A percentile compares a stretch with the other conserved stretches of the same genome.
phyloP scores from a whole-genome alignment of 75 land plant species.

The Sequoia sempervirens region DNA sequence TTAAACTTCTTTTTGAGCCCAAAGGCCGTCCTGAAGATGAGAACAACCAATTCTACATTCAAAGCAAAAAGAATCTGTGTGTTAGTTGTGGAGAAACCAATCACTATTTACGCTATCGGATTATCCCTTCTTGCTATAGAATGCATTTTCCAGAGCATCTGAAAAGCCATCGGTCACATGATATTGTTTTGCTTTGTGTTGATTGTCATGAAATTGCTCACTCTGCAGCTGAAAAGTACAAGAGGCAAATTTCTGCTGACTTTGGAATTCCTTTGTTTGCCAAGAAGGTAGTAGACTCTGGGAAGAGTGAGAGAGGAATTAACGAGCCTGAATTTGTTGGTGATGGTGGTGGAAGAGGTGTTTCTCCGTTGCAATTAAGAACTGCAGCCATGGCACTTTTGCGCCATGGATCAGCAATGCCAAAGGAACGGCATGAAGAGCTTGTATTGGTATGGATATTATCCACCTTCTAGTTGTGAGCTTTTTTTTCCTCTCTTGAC shows the following conservation, averaged over 20 bases:
- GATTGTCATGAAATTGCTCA: too few species aligned
- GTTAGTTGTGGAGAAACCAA: too few species aligned
- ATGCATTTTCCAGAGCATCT: too few species aligned
- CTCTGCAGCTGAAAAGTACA: too few species aligned
- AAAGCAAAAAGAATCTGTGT: too few species aligned
- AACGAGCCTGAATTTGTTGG: conserved; percentile 32
- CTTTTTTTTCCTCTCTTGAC: neutral
- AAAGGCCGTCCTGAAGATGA: too few species aligned
- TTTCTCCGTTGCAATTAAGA: conserved; percentile 85
- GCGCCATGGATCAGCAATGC: conserved; percentile 83
- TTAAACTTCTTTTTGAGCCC: too few species aligned
- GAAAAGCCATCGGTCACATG: too few species aligned
- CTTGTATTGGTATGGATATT: conserved; percentile 48
- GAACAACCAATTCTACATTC: too few species aligned
- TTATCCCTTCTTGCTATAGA: too few species aligned
- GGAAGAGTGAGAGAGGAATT: conserved; percentile 8
- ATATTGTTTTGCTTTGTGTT: too few species aligned
- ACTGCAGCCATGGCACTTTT: conserved; percentile 93
- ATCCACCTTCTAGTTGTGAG: conserved; percentile 4
- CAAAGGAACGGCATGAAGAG: conserved; percentile 71
- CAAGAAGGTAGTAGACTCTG: conserved; percentile 54
- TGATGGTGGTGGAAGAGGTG: conserved; percentile 46
- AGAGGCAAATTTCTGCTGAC: conserved; percentile 57
- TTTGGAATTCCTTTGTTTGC: conserved; percentile 89
- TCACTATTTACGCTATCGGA: too few species aligned